Evolutionary conservation across 2,329 filamentous ascomycete species (phyloP).

Genomic region (Scedosporium apiospermum): DNA sequence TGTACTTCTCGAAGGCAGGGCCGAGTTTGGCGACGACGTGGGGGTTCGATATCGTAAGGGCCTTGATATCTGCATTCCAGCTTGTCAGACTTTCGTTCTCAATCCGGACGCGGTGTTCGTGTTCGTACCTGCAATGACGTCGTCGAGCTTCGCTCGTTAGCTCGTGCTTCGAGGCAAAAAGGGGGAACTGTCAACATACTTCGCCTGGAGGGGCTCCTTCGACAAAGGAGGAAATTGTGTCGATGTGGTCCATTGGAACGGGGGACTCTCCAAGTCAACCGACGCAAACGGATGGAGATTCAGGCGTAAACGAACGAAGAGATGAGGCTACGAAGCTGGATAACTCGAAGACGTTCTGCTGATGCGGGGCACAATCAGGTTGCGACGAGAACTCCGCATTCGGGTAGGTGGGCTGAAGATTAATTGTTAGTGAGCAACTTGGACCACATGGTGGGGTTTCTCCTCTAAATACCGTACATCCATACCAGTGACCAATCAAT

Average conservation of each 20-base stretch:
- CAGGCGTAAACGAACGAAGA: background rate
- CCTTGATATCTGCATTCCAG: conserved; percentile 67
- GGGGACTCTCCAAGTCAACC: background rate
- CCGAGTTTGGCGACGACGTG: conserved; percentile 61
- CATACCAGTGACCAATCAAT: background rate
- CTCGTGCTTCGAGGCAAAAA: background rate
- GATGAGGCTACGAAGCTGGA: background rate
- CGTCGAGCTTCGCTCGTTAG: conserved; percentile 55
- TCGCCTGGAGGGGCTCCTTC: conserved; percentile 93
- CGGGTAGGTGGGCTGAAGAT: background rate
- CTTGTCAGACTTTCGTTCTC: background rate
- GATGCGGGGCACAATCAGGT: conserved; percentile 6
- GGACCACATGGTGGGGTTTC: background rate
- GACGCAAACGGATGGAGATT: background rate
- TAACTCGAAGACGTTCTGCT: background rate
- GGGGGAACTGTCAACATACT: conserved; percentile 42
- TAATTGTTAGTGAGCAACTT: conserved; percentile 1
- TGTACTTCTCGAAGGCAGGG: conserved; percentile 88
- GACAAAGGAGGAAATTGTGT: conserved; percentile 74
- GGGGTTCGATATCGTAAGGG: conserved; percentile 62
- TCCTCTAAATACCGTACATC: background rate
- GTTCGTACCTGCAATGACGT: conserved; percentile 71
- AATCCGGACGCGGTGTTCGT: background rate
- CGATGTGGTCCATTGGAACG: conserved; percentile 22
- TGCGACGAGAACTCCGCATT: conserved; percentile 1